These are phyloP conservation scores for Wickerhamiella cacticola DNA, from an alignment of 805 yeast genomes.

Conservation along the genomic window DNA sequence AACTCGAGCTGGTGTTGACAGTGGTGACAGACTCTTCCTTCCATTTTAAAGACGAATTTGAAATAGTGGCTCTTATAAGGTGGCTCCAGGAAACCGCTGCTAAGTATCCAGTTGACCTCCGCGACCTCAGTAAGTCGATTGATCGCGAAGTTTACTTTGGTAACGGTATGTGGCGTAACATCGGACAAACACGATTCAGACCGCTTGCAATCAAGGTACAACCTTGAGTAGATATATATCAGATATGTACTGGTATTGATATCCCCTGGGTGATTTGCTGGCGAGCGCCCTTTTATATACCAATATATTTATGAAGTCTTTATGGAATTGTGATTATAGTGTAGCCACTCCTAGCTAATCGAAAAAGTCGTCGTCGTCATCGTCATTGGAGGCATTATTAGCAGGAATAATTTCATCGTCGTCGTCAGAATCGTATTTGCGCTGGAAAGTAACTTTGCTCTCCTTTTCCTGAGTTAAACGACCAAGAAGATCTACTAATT, in stretches of 20 bases:
- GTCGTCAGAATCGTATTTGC: slow-evolving; percentile 38
- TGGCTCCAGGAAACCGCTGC: slow-evolving; percentile 6
- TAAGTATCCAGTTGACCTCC: slow-evolving; percentile 4
- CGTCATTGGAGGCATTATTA: slow-evolving; percentile 13
- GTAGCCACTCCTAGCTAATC: slow-evolving; percentile 30
- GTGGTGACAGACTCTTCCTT: slow-evolving; percentile 1
- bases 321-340: no score
- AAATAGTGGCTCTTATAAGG: not conserved
- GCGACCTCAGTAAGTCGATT: slow-evolving; percentile 1
- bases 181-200: slow-evolving; percentile 5
- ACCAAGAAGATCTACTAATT: slow-evolving; percentile 70
- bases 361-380: slow-evolving; percentile 33
- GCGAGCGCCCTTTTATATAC: not conserved
- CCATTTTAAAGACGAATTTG: not conserved
- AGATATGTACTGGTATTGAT: no score
- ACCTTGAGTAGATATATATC: no score
- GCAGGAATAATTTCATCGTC: slow-evolving; percentile 3
- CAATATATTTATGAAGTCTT: not conserved
- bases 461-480: slow-evolving; percentile 52
- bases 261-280: not conserved
- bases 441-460: slow-evolving; percentile 14
- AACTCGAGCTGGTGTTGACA: slow-evolving; percentile 1
- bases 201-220: not conserved
- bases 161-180: slow-evolving; percentile 10
- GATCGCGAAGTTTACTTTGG: slow-evolving; percentile 8